These are phyloP conservation scores for Claviceps capensis DNA, from an alignment of 2,329 filamentous ascomycete species.

Conservation along the genomic window DNA sequence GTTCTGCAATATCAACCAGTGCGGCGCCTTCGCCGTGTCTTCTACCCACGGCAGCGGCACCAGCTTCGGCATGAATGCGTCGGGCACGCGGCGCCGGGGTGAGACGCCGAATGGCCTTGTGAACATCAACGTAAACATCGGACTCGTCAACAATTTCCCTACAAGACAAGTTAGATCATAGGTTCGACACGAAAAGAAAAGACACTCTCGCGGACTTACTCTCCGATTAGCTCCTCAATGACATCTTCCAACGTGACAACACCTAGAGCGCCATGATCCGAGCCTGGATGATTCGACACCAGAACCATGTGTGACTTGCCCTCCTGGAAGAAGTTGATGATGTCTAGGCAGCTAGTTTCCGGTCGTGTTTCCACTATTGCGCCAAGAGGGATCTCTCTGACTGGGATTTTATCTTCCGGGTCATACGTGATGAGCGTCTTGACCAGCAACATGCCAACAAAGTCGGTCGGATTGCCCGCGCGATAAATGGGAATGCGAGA, in stretches of 20 bases:
- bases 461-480: constrained; percentile 70
- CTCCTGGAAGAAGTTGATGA: constrained; percentile 99
- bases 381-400: constrained; percentile 82
- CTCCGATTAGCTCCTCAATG: constrained; percentile 95
- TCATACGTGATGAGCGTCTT: constrained; percentile 99
- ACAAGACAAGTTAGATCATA: constrained; percentile 9
- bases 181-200: background rate
- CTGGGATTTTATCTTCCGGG: constrained; percentile 76
- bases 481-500: constrained; percentile 92
- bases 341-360: constrained; percentile 92
- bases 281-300: constrained; percentile 81
- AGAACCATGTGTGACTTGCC: constrained; percentile 98
- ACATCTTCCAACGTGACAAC: constrained; percentile 96
- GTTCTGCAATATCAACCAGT: constrained; percentile 27
- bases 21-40: constrained; percentile 17
- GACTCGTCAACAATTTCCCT: constrained; percentile 98
- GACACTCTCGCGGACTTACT: constrained; percentile 43
- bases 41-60: constrained; percentile 18
- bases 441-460: constrained; percentile 93
- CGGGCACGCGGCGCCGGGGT: constrained; percentile 70
- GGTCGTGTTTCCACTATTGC: constrained; percentile 90
- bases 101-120: constrained; percentile 89
- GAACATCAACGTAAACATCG: constrained; percentile 94
- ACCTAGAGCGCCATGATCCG: constrained; percentile 77
- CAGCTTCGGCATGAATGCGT: constrained; percentile 26